Evolutionary conservation across 2,329 filamentous ascomycete genomes (phyloP), one percentile per base, ranked within the genome.

Genomic region (Knoxdaviesia capensis): DNA sequence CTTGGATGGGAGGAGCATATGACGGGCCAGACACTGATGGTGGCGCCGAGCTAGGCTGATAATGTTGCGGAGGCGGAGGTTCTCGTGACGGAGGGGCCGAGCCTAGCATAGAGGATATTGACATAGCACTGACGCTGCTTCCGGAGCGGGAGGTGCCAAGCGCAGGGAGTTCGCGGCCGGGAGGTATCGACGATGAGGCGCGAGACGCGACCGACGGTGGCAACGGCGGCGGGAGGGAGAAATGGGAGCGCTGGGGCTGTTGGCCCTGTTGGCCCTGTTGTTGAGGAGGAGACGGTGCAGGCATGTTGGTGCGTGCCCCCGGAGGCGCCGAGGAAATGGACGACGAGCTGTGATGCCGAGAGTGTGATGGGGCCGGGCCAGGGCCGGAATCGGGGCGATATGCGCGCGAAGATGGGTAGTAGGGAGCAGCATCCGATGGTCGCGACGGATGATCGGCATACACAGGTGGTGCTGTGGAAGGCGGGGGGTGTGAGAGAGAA

Each of bases 71-170:
- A 4, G 62, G 55, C 41, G 58, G 56, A 31, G 40, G 42, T 6
- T 36, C 40, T 7, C 37, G 59, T 44, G 51, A 50, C 10, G 54
- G 55, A 5, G 63, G 53, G 56, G 56, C 30, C 57, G 54, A 68
- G 11, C 70, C 70, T 5, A 75, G 57, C 68, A 75, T 73, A 5
- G 69, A 66, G 1, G 69, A 72, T 54, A 75, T 74, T 20, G 71
- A 74, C 71, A 75, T 75, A 53, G 66, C 68, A 52, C 68, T 71
- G 37, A 64, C 63, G 0, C 59, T 59, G 43, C 58, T 62, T 29
- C 59, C 63, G 4, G 65, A 59, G 45, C 70, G 61, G 30, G 64
- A 55, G 8, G 66, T 60, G 31, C 62, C 58, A 8, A 75, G 58
- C 1, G 70, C 65, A 1, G 69, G 67, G 9, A 71, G 55, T 44